phyloP scores from a whole-genome alignment of 768 basidiomycete species.

The Gloeostereum incarnatum region DNA sequence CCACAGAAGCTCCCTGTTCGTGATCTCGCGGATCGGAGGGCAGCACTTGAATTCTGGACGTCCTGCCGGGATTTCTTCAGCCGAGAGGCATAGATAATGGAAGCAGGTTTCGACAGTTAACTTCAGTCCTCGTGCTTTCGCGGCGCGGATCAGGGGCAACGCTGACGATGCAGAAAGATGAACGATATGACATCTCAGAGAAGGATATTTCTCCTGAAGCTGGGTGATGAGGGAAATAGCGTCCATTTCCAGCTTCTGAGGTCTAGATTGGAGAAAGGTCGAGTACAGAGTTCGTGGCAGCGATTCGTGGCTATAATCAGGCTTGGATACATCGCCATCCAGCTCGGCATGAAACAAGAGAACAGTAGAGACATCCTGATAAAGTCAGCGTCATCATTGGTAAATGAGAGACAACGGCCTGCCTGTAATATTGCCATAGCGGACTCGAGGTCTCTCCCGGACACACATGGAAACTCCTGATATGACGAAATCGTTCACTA shows the following conservation, averaged over 20 bases:
- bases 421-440: constrained; percentile 78
- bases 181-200: constrained; percentile 84
- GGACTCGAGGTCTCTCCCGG: constrained; percentile 50
- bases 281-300: constrained; percentile 59
- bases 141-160: constrained; percentile 65
- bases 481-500: constrained; percentile 1
- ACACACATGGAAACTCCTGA: constrained; percentile 90
- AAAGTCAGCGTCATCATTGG: neutral
- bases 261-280: constrained; percentile 83
- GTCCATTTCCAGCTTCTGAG: constrained; percentile 66
- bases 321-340: constrained; percentile 18
- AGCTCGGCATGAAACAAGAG: constrained; percentile 94
- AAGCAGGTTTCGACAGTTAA: constrained; percentile 96
- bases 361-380: constrained; percentile 55
- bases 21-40: constrained; percentile 75
- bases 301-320: neutral
- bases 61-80: constrained; percentile 65
- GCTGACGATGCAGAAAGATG: constrained; percentile 87
- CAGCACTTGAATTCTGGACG: constrained; percentile 92
- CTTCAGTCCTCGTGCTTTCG: constrained; percentile 51
- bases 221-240: constrained; percentile 73
- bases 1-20: constrained; percentile 75
- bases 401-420: constrained; percentile 6
- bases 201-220: constrained; percentile 53
- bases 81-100: constrained; percentile 82